phyloP scores from a whole-genome alignment of 2,329 filamentous ascomycete species.

The Grosmannia serpens region DNA sequence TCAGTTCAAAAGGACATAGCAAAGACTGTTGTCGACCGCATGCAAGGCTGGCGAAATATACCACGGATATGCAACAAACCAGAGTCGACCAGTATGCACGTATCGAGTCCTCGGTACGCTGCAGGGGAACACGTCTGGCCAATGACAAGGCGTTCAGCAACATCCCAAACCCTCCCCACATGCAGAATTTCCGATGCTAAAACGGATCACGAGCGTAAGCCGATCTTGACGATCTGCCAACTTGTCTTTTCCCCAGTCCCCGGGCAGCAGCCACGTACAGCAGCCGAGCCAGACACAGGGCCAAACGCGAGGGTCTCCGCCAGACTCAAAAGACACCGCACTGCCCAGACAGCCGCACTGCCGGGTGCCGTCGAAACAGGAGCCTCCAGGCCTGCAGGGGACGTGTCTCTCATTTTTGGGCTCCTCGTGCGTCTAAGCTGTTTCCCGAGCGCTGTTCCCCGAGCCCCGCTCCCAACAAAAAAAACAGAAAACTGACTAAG shows the following conservation, averaged over 20 bases:
- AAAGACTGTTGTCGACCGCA: no score
- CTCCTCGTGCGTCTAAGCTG: not conserved
- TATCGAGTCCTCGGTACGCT: not conserved
- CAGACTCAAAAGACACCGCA: not conserved
- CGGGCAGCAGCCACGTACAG: not conserved
- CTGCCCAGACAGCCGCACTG: not conserved
- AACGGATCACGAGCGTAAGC: not conserved
- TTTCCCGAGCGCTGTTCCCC: not conserved
- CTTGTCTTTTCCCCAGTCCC: not conserved
- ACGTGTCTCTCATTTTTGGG: not conserved
- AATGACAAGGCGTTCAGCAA: not conserved
- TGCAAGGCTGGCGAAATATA: not conserved
- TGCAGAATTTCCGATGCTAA: not conserved
- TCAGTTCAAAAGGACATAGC: no score
- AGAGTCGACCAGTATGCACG: not conserved
- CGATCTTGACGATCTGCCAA: not conserved
- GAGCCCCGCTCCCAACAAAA: slow-evolving; percentile 7
- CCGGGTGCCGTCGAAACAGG: not conserved
- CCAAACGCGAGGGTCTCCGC: not conserved
- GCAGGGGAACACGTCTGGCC: not conserved
- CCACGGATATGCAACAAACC: not conserved
- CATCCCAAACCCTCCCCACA: not conserved
- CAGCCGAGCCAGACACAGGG: not conserved
- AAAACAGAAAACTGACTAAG: not conserved
- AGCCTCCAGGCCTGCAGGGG: not conserved